Conservation (phyloP, 495 filamentous ascomycete genomes). For the Penicillium tannophilum region DNA sequence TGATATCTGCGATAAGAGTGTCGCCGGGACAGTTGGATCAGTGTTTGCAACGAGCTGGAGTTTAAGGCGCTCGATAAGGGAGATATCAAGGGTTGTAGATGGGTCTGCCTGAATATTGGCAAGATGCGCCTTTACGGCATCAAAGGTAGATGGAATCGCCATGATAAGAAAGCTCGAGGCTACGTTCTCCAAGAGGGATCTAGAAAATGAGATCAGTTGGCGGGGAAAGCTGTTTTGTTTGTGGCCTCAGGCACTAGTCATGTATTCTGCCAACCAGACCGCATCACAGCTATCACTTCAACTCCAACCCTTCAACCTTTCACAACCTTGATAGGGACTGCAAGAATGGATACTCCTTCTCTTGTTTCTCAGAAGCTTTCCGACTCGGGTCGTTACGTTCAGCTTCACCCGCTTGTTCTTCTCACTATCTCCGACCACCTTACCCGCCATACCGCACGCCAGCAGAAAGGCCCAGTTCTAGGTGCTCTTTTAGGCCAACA, state of each 20-base stretch:
- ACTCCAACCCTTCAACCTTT: slow-evolving; percentile 4
- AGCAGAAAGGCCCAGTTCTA: slow-evolving; percentile 72
- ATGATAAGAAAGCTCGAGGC: slow-evolving; percentile 23
- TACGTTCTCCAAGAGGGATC: not conserved
- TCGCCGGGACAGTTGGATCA: slow-evolving; percentile 37
- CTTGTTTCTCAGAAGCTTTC: slow-evolving; percentile 69
- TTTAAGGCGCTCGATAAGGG: slow-evolving; percentile 44
- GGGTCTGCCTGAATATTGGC: slow-evolving; percentile 39
- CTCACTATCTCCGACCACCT: slow-evolving; percentile 97
- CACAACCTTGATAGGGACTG: not conserved
- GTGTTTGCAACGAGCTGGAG: slow-evolving; percentile 43
- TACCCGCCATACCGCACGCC: slow-evolving; percentile 81
- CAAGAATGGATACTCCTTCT: slow-evolving; percentile 39
- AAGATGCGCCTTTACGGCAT: slow-evolving; percentile 41
- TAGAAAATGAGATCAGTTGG: not conserved
- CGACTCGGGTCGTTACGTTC: slow-evolving; percentile 75
- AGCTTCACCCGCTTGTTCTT: slow-evolving; percentile 90
- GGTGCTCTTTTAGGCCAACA: slow-evolving; percentile 89
- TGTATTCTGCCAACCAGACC: slow-evolving; percentile 22
- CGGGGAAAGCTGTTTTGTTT: slow-evolving; percentile 1
- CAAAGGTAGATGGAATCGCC: slow-evolving; percentile 42
- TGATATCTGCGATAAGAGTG: slow-evolving; percentile 49
- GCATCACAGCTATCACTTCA: slow-evolving; percentile 17
- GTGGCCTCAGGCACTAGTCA: not conserved
- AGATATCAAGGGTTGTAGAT: slow-evolving; percentile 35